Base-by-base conservation (phyloP, 1,284 basidiomycete species). In the Coniferiporia sulphurascens region DNA sequence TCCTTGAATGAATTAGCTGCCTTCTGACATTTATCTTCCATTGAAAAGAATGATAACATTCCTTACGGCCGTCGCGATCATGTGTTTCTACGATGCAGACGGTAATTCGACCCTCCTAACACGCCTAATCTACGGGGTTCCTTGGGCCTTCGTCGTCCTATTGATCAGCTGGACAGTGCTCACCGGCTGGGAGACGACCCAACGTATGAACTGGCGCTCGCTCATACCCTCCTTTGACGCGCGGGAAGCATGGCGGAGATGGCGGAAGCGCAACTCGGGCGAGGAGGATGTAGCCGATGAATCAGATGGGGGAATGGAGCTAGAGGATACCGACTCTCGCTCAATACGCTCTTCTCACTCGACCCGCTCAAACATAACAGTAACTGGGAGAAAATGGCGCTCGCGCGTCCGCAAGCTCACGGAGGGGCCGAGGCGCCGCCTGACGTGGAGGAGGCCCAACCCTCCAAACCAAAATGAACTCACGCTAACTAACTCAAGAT, bases 131-230 rank as follows among this genome's bases (percentile, higher is more conserved):
- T 58, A 52, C 50, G 61, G 48, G 7, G 15, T 52, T 17, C 38
- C 49, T 6, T 62, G 61, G 61, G n/a, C 52, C 13, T 55, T 59
- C 49, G 44, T 59, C 22, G 8, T 48, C 17, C 12, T 55, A n/a
- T 41, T 60, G 15, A 60, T 60, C 36, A 27, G 44, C 34, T 60
- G 59, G 59, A 56, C 54, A 4, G 44, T 52, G 27, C 17, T 45
- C 49, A 60, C 59, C 19, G 59, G 59, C 21, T 60, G 59, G 59
- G 58, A 59, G 50, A 58, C 50, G 32, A 52, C 43, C n/a, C 32
- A 19, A n/a, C 17, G 48, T 4, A 35, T 48, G 4, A 36, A 46
- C 17, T 56, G 54, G 54, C 54, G 54, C n/a, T 22, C 32, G 9
- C 54, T 56, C 15, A 7, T 56, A 8, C 54, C 54, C 9, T 15